Evolutionary conservation across 1,139 yeast genomes (phyloP).

Genomic region (Zygoascus meyerae): DNA sequence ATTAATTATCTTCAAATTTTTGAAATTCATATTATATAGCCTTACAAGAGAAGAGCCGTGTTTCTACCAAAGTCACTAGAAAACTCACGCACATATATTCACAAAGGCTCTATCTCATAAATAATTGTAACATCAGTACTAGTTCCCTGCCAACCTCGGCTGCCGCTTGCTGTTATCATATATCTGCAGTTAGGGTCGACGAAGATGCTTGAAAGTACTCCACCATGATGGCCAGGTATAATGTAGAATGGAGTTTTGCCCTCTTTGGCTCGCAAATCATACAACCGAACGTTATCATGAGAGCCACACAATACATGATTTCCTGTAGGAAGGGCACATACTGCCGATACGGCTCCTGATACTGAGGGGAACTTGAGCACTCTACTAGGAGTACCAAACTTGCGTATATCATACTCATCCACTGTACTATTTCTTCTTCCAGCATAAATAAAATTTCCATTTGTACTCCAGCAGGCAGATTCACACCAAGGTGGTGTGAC

Average conservation of each 20-base stretch:
- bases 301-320: slow-evolving; percentile 82
- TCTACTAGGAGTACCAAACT: slow-evolving; percentile 47
- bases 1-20: no score
- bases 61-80: no score
- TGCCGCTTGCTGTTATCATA: slow-evolving; percentile 88
- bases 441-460: slow-evolving; percentile 72
- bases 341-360: slow-evolving; percentile 86
- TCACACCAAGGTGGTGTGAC: slow-evolving; percentile 89
- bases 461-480: slow-evolving; percentile 76
- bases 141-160: slow-evolving; percentile 88
- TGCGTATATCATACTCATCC: slow-evolving; percentile 74
- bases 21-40: no score
- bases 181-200: slow-evolving; percentile 86
- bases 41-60: no score
- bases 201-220: slow-evolving; percentile 58
- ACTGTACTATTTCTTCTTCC: slow-evolving; percentile 89
- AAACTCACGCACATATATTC: no score
- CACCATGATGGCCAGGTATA: slow-evolving; percentile 62
- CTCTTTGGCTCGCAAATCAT: slow-evolving; percentile 55
- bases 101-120: slow-evolving; percentile 53
- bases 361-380: slow-evolving; percentile 72
- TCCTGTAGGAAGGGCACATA: slow-evolving; percentile 74
- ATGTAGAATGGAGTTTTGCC: slow-evolving; percentile 45
- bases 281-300: slow-evolving; percentile 79
- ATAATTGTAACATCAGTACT: slow-evolving; percentile 75